Evolutionary conservation across 2,329 filamentous ascomycete species (phyloP), one percentile per base, ranked within the genome.

Genomic region (Dactylellina cionopaga): DNA sequence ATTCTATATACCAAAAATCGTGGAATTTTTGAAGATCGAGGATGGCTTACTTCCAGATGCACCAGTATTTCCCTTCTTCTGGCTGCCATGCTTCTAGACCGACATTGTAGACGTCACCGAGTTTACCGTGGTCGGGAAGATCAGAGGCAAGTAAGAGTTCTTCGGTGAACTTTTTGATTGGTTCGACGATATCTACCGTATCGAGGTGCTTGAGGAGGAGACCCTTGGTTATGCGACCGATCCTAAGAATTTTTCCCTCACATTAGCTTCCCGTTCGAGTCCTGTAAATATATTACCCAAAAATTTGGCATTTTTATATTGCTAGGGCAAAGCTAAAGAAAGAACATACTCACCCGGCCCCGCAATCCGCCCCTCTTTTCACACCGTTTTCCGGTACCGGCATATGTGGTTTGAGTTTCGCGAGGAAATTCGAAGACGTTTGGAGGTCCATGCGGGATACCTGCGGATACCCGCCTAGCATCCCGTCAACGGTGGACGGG

Each of bases 141-240:
- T 64, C 72, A 2, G 78, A 78, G 0, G 80, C 78, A 4, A 80
- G 79, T 5, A 49, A 24, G 0, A 96, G 81, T 17, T 83, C 82
- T 11, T 85, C 84, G 0, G 92, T 92, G 80, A 97, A 96, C 78
- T 92, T 92, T 76, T 84, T 83, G 17, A 96, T 87, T 0, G 93
- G 94, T 82, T 97, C 93, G 29, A 97, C 87, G 19, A 96, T 84
- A 79, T 97, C 93, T 5, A 96, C 89, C 1, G 84, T 81, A 0
- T 94, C 82, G 22, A 87, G 83, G 25, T 89, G 81, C 31, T 75
- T 76, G n/a, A 75, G 59, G n/a, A 97, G 83, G 2, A 97, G 84
- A 0, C 90, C 90, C 65, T 89, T 85, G 0, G 92, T 96, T 69
- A 97, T 86, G 41, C 94, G 85, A 0, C 93, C 94, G 65, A 96